These are phyloP conservation scores for Fennellomyces sp. DNA, from an alignment of 371 early-diverging fungal genomes.

Conservation along the genomic window DNA sequence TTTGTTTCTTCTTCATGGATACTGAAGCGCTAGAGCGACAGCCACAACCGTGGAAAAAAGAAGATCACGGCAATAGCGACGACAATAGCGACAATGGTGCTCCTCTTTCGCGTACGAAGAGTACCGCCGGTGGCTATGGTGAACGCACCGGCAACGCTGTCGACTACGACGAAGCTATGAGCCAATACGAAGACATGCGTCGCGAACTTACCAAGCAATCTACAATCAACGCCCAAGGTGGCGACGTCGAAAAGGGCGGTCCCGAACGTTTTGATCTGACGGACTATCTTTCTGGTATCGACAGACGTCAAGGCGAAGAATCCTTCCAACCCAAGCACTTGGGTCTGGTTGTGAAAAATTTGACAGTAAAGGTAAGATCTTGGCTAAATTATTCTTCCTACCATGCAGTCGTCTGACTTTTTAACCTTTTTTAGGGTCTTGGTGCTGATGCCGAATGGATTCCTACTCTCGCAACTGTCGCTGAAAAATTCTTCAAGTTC, in stretches of 20 bases:
- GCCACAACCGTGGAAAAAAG: conserved; percentile 14
- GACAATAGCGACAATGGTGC: conserved; percentile 11
- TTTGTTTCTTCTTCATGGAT: conserved; percentile 10
- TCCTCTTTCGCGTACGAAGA: conserved; percentile 12
- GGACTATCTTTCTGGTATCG: conserved; percentile 18
- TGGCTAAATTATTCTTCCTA: background rate
- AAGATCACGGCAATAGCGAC: background rate
- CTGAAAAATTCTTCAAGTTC: conserved; percentile 15
- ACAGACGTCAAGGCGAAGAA: conserved; percentile 16
- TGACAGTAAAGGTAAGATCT: conserved; percentile 35
- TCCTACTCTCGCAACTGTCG: conserved; percentile 10
- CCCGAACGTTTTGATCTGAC: conserved; percentile 22
- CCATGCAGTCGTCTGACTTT: no score
- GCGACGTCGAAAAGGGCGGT: conserved; percentile 23
- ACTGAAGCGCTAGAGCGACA: conserved; percentile 11
- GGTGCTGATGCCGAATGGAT: conserved; percentile 32
- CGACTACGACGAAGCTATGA: conserved; percentile 45
- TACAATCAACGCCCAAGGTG: conserved; percentile 18
- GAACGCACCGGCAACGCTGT: conserved; percentile 49
- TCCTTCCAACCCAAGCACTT: conserved; percentile 49
- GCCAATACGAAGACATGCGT: conserved; percentile 46
- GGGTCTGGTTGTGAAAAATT: conserved; percentile 48
- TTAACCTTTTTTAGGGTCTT: conserved; percentile 16
- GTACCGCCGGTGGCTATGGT: conserved; percentile 32
- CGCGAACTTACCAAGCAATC: conserved; percentile 51